Percentiles rank a stretch among this genome's conserved stretches.
phyloP scores from a whole-genome alignment of 2,329 filamentous ascomycete genomes.

The Pochonia chlamydosporia region DNA sequence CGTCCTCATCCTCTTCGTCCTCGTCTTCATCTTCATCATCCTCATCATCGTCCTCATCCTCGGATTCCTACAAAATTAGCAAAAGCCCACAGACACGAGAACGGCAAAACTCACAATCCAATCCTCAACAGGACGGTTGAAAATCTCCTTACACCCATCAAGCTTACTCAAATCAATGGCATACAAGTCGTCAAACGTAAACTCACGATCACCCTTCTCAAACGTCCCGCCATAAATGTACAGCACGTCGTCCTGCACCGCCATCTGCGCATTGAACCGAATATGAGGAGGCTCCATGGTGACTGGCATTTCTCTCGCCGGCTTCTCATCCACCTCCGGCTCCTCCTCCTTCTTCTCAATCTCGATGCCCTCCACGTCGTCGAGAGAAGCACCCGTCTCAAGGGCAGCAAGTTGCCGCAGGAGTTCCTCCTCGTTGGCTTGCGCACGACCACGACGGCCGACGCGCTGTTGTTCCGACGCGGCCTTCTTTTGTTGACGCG shows the following conservation, averaged over 20 bases:
- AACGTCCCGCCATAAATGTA: conserved; percentile 95
- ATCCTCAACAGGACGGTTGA: conserved; percentile 74
- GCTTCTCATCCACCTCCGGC: conserved; percentile 50
- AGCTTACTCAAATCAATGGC: conserved; percentile 91
- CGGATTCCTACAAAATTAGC: conserved; percentile 39
- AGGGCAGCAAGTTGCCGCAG: conserved; percentile 80
- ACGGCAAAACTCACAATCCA: conserved; percentile 57
- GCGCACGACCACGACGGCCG: conserved; percentile 65
- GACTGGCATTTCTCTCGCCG: conserved; percentile 57
- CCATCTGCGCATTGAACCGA: conserved; percentile 84
- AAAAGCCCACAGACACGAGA: neutral
- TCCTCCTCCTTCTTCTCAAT: conserved; percentile 45
- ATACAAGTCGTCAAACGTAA: conserved; percentile 92
- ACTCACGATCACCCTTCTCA: conserved; percentile 91
- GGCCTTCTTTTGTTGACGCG: conserved; percentile 57
- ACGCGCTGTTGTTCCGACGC: conserved; percentile 48
- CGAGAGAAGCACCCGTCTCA: conserved; percentile 65
- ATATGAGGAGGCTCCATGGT: conserved; percentile 81
- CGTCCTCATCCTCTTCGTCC: conserved; percentile 32
- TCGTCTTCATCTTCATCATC: conserved; percentile 14
- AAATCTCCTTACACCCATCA: conserved; percentile 89
- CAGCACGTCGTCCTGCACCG: conserved; percentile 85
- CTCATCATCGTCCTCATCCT: conserved; percentile 48
- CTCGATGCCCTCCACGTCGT: conserved; percentile 43
- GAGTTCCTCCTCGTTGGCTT: conserved; percentile 88